A percentile compares a stretch with the other conserved stretches of the same genome.
Evolutionary conservation across 768 basidiomycete species (phyloP).

Genomic region (Naganishia antarctica): DNA sequence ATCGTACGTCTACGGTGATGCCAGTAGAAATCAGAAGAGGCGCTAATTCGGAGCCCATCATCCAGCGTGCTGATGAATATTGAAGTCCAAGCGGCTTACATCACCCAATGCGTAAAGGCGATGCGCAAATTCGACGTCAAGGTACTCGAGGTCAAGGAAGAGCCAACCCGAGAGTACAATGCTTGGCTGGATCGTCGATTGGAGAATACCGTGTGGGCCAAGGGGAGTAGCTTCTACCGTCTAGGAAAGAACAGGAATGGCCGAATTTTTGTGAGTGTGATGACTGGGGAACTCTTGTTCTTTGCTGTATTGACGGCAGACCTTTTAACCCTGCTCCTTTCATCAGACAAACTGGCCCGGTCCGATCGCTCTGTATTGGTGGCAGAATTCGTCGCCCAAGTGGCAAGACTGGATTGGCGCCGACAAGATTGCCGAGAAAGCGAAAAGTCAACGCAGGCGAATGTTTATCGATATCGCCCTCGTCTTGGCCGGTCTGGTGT

Average conservation of each 20-base stretch:
- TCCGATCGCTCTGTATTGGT: conserved; percentile 25
- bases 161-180: conserved; percentile 27
- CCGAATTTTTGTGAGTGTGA: conserved; percentile 18
- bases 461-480: conserved; percentile 7
- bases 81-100: conserved; percentile 33
- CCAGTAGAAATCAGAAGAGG: too few species aligned
- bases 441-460: conserved; percentile 15
- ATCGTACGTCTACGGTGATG: conserved; percentile 11
- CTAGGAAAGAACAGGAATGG: conserved; percentile 23
- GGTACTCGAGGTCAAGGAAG: conserved; percentile 32
- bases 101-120: conserved; percentile 27
- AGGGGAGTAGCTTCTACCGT: conserved; percentile 27
- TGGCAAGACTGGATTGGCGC: conserved; percentile 30
- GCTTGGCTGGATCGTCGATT: conserved; percentile 29
- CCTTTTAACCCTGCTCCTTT: not conserved
- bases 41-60: not conserved
- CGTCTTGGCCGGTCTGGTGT: not conserved
- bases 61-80: conserved; percentile 28
- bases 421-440: conserved; percentile 18
- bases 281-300: not conserved
- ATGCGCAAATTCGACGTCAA: conserved; percentile 17
- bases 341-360: conserved; percentile 30
- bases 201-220: conserved; percentile 28
- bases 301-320: not conserved
- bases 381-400: conserved; percentile 20